Evolutionary conservation across 177 flowering plant genomes (phyloP).

Genomic region (Vitis hybrid): DNA sequence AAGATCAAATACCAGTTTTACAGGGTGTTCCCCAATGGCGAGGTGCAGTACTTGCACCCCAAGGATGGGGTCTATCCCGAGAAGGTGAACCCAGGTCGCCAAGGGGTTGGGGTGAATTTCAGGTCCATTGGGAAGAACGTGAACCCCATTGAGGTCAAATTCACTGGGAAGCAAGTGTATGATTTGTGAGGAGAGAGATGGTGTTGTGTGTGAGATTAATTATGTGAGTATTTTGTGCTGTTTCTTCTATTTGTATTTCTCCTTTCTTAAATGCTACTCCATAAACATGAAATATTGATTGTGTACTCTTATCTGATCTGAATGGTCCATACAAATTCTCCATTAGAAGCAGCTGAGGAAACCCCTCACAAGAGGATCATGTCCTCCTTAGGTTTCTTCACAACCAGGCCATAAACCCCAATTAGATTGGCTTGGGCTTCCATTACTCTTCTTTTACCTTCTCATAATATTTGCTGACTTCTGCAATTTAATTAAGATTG

Average conservation of each 20-base stretch:
- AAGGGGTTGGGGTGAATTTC: conserved; percentile 80
- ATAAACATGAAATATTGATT: too few relatives aligned
- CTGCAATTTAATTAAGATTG: too few relatives aligned
- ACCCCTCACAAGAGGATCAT: too few relatives aligned
- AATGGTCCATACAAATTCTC: too few relatives aligned
- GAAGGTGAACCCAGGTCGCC: conserved; percentile 91
- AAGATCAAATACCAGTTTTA: conserved; percentile 97
- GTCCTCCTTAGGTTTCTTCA: too few relatives aligned
- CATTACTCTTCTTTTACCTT: too few relatives aligned
- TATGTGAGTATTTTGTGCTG: neutral
- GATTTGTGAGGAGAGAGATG: conserved; percentile 53
- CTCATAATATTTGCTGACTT: too few relatives aligned
- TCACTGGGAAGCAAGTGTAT: conserved; percentile 89
- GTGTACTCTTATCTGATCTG: too few relatives aligned
- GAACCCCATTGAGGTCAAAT: conserved; percentile 89
- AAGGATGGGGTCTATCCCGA: conserved; percentile 99
- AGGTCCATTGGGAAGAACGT: conserved; percentile 90
- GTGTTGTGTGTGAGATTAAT: neutral
- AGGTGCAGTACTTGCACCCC: conserved; percentile 97
- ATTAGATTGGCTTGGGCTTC: too few relatives aligned
- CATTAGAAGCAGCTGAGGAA: too few relatives aligned
- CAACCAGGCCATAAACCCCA: too few relatives aligned
- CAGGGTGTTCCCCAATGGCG: conserved; percentile 96
- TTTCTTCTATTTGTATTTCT: neutral
- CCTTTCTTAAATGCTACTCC: too few relatives aligned